A percentile compares a stretch with the other conserved stretches of the same genome.
Evolutionary conservation across 441 rosid genomes (phyloP).

Genomic region (Capsella rubella): DNA sequence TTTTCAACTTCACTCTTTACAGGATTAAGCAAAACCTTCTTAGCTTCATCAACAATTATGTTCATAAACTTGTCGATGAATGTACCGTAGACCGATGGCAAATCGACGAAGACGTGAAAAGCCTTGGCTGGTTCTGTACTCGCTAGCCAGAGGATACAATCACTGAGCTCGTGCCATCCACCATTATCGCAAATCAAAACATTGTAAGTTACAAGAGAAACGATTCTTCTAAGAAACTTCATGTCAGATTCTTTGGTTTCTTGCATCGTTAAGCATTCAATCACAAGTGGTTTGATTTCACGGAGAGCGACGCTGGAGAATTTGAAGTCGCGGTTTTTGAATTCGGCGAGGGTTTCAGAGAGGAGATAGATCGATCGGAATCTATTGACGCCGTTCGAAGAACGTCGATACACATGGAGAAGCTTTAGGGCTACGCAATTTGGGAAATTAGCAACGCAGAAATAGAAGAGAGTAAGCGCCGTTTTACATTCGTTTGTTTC

Average conservation of each 20-base stretch:
- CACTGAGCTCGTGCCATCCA: conserved; percentile 14
- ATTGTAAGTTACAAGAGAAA: not conserved
- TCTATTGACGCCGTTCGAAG: not conserved
- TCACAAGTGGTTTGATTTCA: not conserved
- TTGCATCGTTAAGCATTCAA: not conserved
- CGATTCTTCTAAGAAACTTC: not conserved
- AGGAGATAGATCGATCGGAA: not conserved
- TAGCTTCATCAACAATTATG: not conserved
- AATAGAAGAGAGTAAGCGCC: not conserved
- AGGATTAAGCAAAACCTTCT: not conserved
- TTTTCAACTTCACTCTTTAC: not conserved
- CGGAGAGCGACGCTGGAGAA: not conserved
- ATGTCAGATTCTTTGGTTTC: not conserved
- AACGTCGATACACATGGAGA: not conserved
- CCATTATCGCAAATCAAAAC: not conserved
- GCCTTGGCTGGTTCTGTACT: not conserved
- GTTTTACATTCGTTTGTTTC: not conserved
- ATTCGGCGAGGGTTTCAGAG: not conserved
- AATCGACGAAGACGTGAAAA: not conserved
- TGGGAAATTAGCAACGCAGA: not conserved
- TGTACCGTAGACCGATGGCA: not conserved
- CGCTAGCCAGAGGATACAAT: not conserved
- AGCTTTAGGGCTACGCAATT: not conserved
- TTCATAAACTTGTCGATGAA: not conserved
- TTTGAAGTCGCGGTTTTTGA: not conserved